phyloP scores from a whole-genome alignment of 108 stramenopile genomes.

The Chaetoceros tenuissimus region DNA sequence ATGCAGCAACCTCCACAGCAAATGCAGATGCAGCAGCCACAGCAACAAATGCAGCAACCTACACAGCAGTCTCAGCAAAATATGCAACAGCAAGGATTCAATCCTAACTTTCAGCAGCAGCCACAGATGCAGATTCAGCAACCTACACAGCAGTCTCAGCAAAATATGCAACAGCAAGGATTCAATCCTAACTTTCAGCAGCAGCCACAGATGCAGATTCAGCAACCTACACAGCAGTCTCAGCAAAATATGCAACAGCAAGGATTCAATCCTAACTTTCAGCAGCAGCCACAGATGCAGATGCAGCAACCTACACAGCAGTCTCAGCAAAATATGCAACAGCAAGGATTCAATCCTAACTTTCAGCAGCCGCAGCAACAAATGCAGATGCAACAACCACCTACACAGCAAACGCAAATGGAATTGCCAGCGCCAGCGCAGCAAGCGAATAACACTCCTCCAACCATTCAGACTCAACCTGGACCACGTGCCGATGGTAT shows the following conservation, averaged over 20 bases:
- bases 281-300: background rate
- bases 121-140: conserved; percentile 10
- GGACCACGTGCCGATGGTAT: background rate
- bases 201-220: background rate
- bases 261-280: background rate
- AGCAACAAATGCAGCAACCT: too few species aligned
- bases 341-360: too few species aligned
- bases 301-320: conserved; percentile 16
- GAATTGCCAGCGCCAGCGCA: conserved; percentile 1
- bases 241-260: conserved; percentile 2
- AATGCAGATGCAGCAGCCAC: conserved; percentile 5
- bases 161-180: too few species aligned
- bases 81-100: background rate
- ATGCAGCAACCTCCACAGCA: conserved; percentile 15
- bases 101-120: background rate
- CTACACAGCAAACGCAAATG: conserved; percentile 1
- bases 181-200: background rate
- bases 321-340: conserved; percentile 4
- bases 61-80: conserved; percentile 2
- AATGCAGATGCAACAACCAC: conserved; percentile 25
- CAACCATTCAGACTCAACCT: too few species aligned
- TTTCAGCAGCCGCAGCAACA: conserved; percentile 12
- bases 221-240: conserved; percentile 4
- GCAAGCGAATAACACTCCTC: background rate
- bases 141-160: conserved; percentile 8